Base-by-base conservation (phyloP, 441 rosid species). In the Adansonia madagascariensis region DNA sequence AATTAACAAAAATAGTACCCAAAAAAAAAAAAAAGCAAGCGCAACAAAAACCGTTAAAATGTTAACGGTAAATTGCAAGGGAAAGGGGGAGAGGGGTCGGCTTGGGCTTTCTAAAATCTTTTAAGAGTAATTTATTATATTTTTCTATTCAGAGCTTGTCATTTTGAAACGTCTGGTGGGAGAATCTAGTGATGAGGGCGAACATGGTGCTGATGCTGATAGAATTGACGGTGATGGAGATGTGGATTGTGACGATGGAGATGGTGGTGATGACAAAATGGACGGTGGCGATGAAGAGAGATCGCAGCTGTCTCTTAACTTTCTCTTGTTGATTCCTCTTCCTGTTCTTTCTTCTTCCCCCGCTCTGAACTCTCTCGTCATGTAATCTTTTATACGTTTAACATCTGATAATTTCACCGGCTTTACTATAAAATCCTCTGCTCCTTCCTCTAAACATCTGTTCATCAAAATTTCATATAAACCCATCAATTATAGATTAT, bases 401-500 rank as follows among this genome's bases (percentile, higher is more conserved):
- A 95, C 99, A 62, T 95, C 99, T 5, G 97, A 85, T 62, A 92
- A 81, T 80, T 95, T 95, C 84, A 95, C 98, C 55, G 99, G 99
- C 82, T 95, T 95, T 74, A 92, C 85, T 72, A 95, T 80, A 41
- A 95, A 95, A 17, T 95, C 99, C 85, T 95, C 91, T 1, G 99
- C 99, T n/a, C 99, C 99, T 90, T 92, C 97, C 85, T 95, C 97
- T n/a, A 95, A 84, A 77, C 99, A 95, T 60, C 97, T 92, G 84
- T 74, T 74, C 10, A 64, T 55, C 14, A 15, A 47, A 44, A 27
- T 8, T 18, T 27, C 7, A 22, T 65, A 2, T 3, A 20, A 71
- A 56, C 39, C 39, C 8, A 12, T 46, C 18, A 27, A 4, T 60
- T 5, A 18, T 18, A 8, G 27, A 57, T 57, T 3, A 4, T 17